These are phyloP conservation scores for Plantago elongata DNA, from an alignment of 257 asterid species.

Conservation along the genomic window DNA sequence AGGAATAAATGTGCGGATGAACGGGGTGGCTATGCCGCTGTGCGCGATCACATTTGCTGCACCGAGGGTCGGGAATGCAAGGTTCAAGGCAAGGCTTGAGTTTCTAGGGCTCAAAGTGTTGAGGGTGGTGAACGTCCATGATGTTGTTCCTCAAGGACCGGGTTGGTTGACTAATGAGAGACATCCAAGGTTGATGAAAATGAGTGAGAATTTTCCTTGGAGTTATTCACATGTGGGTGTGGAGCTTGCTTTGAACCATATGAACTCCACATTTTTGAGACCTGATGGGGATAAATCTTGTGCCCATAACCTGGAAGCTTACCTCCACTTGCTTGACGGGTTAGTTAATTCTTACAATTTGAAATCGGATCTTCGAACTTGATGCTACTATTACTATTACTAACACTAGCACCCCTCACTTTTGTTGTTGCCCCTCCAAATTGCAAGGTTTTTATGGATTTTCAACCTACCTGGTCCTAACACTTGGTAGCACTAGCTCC, in stretches of 20 bases:
- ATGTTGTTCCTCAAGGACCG: constrained; percentile 42
- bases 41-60: constrained; percentile 43
- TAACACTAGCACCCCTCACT: background rate
- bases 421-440: background rate
- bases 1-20: constrained; percentile 12
- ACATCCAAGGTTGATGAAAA: constrained; percentile 23
- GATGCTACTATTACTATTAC: no score
- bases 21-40: constrained; percentile 21
- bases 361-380: no score
- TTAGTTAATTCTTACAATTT: constrained; percentile 18
- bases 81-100: constrained; percentile 37
- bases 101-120: constrained; percentile 40
- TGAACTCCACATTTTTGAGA: constrained; percentile 41
- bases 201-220: constrained; percentile 42
- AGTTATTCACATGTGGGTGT: constrained; percentile 51
- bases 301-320: constrained; percentile 54
- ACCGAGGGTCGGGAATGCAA: constrained; percentile 50
- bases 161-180: constrained; percentile 43
- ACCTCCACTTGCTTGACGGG: constrained; percentile 58
- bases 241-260: constrained; percentile 42
- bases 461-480: no score
- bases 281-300: constrained; percentile 24
- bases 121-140: constrained; percentile 48
- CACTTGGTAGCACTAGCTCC: no score
- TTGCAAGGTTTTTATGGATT: no score